Conservation (phyloP, 1,284 basidiomycete species). For the Sanguinoderma infundibulare region DNA sequence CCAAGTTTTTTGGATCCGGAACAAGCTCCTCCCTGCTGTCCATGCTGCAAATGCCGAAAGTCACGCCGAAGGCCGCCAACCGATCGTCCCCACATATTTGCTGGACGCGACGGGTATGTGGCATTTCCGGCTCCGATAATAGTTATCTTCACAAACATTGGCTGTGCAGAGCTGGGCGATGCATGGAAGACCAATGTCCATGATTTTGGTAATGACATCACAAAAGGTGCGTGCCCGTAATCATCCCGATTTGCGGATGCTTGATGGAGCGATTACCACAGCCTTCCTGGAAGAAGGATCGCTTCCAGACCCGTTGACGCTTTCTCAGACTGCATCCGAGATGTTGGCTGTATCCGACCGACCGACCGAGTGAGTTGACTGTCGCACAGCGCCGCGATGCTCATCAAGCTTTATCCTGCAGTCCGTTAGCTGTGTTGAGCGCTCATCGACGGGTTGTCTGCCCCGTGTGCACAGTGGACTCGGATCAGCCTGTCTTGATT, state of each 20-base stretch:
- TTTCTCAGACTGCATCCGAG: slow-evolving; percentile 59
- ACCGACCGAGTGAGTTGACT: slow-evolving; percentile 49
- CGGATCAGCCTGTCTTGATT: slow-evolving; percentile 74
- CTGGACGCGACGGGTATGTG: slow-evolving; percentile 78
- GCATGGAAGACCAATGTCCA: slow-evolving; percentile 63
- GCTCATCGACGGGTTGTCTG: slow-evolving; percentile 70
- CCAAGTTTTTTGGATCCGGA: slow-evolving; percentile 92
- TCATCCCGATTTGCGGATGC: slow-evolving; percentile 2
- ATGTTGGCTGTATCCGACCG: slow-evolving; percentile 55
- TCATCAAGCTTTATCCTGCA: slow-evolving; percentile 31
- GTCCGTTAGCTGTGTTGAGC: slow-evolving; percentile 60
- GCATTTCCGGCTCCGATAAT: background rate
- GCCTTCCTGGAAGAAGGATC: slow-evolving; percentile 60
- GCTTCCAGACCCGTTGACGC: slow-evolving; percentile 61
- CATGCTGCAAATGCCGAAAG: slow-evolving; percentile 48
- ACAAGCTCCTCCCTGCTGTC: slow-evolving; percentile 86
- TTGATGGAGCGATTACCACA: slow-evolving; percentile 31
- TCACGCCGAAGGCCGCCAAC: slow-evolving; percentile 17
- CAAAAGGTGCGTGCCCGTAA: slow-evolving; percentile 35
- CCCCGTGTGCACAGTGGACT: slow-evolving; percentile 68
- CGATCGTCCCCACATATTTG: slow-evolving; percentile 53
- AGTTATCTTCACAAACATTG: slow-evolving; percentile 4
- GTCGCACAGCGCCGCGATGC: slow-evolving; percentile 3
- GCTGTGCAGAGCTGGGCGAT: slow-evolving; percentile 53
- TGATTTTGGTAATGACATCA: slow-evolving; percentile 53